These are phyloP conservation scores for Fusarium sp. DNA, from an alignment of 2,329 filamentous ascomycete species.

Conservation along the genomic window DNA sequence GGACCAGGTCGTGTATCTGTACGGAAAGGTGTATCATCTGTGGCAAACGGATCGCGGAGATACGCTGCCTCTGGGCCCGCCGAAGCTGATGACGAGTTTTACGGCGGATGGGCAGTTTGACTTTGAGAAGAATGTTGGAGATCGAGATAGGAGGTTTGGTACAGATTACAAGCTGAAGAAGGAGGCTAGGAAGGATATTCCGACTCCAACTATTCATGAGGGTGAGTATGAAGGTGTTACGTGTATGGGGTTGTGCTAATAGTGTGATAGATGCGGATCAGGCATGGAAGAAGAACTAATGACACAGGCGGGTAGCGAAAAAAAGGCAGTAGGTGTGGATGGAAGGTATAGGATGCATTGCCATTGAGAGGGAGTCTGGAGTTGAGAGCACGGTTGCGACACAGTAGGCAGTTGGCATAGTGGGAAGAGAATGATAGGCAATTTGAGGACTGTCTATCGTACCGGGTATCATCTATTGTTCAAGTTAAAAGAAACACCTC, in stretches of 20 bases:
- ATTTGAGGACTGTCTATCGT: conserved; percentile 5
- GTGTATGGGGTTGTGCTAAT: conserved; percentile 8
- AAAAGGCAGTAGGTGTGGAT: too few species aligned
- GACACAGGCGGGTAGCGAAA: accelerated
- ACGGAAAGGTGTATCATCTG: conserved; percentile 88
- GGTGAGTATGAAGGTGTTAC: conserved; percentile 46
- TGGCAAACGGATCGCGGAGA: conserved; percentile 89
- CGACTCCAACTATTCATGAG: conserved; percentile 59
- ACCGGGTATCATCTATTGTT: conserved; percentile 37
- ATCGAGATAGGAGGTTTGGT: conserved; percentile 63
- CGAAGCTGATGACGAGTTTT: conserved; percentile 69
- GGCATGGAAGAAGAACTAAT: conserved; percentile 40
- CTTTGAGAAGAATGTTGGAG: conserved; percentile 60
- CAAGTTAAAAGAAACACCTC: background rate
- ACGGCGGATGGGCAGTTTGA: conserved; percentile 65
- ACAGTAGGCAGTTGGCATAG: accelerated
- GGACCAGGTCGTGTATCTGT: conserved; percentile 80
- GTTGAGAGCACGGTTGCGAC: too few species aligned
- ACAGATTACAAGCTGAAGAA: conserved; percentile 62
- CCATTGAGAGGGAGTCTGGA: accelerated
- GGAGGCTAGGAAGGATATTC: conserved; percentile 60
- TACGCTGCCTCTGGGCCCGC: conserved; percentile 65
- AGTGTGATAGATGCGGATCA: conserved; percentile 43
- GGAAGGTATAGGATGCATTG: accelerated
- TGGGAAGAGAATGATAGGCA: background rate